Conservation (phyloP, 164 flowering plant genomes). For the Berberis thunbergii region DNA sequence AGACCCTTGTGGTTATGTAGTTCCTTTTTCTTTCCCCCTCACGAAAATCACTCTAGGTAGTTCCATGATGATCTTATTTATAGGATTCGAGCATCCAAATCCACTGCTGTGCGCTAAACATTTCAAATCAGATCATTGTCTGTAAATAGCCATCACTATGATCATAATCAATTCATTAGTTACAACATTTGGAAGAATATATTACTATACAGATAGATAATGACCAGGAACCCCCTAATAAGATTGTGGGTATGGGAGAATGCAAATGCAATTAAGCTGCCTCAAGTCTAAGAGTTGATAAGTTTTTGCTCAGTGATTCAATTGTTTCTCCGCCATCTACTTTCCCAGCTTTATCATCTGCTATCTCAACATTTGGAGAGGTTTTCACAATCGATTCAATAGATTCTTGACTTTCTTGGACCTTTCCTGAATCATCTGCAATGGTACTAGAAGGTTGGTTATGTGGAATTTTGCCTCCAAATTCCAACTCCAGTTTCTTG, state of each 20-base stretch:
- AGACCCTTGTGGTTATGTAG: no score
- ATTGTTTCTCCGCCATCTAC: slow-evolving; percentile 9
- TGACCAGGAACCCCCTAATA: no score
- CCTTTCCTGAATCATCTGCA: slow-evolving; percentile 10
- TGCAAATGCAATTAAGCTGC: slow-evolving; percentile 27
- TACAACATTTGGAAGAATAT: not conserved
- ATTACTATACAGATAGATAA: no score
- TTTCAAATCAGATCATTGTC: no score
- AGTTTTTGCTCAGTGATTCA: slow-evolving; percentile 12
- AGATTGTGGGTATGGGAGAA: not conserved
- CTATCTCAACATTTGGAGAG: slow-evolving; percentile 29
- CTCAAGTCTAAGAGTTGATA: slow-evolving; percentile 28
- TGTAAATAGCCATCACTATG: no score
- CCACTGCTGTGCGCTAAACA: no score
- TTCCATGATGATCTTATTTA: no score
- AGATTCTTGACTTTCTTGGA: slow-evolving; percentile 10
- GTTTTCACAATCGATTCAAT: slow-evolving; percentile 22
- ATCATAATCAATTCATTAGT: not conserved
- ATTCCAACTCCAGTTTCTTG: slow-evolving; percentile 48
- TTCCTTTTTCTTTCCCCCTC: no score
- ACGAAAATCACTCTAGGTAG: no score
- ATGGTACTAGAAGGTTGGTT: slow-evolving; percentile 10
- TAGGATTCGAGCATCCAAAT: no score
- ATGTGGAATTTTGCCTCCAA: slow-evolving; percentile 19
- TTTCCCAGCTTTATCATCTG: slow-evolving; percentile 13